Evolutionary conservation across 371 early-diverging fungal genomes (phyloP).

Genomic region (Furculomyces boomerangus): DNA sequence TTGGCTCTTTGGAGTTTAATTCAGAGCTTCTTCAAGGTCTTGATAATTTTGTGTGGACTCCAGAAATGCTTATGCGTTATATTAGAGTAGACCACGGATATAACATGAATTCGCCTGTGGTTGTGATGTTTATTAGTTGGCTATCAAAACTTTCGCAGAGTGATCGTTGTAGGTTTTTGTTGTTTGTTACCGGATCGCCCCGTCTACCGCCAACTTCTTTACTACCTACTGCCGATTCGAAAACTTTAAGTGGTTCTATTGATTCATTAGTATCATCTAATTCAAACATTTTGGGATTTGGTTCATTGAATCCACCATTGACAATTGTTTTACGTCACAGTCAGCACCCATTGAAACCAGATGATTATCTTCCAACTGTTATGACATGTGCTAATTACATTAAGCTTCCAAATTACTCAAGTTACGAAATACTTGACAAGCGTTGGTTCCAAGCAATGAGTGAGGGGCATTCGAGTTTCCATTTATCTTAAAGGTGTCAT

Average conservation of each 20-base stretch:
- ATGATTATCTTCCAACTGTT: constrained; percentile 77
- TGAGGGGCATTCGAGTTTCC: constrained; percentile 78
- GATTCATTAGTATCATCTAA: neutral
- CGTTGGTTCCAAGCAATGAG: constrained; percentile 51
- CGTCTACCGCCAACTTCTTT: constrained; percentile 54
- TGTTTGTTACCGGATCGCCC: constrained; percentile 85
- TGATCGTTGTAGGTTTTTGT: constrained; percentile 64
- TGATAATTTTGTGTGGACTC: constrained; percentile 65
- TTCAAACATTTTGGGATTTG: constrained; percentile 37
- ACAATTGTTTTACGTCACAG: constrained; percentile 45
- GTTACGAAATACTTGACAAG: constrained; percentile 39
- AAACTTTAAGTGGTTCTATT: neutral
- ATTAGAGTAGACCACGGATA: constrained; percentile 84
- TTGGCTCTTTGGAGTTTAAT: constrained; percentile 26
- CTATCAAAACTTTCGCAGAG: constrained; percentile 36
- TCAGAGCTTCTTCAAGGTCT: neutral
- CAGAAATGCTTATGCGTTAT: constrained; percentile 36
- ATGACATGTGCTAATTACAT: constrained; percentile 94
- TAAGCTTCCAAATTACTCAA: constrained; percentile 77
- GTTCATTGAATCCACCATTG: constrained; percentile 58
- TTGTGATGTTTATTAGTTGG: constrained; percentile 42
- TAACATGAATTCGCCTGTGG: constrained; percentile 42
- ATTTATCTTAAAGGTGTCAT: constrained; percentile 53
- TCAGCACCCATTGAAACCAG: constrained; percentile 32
- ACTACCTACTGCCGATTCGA: neutral